phyloP scores from a whole-genome alignment of 805 yeast genomes.

The Candida adriatica region DNA sequence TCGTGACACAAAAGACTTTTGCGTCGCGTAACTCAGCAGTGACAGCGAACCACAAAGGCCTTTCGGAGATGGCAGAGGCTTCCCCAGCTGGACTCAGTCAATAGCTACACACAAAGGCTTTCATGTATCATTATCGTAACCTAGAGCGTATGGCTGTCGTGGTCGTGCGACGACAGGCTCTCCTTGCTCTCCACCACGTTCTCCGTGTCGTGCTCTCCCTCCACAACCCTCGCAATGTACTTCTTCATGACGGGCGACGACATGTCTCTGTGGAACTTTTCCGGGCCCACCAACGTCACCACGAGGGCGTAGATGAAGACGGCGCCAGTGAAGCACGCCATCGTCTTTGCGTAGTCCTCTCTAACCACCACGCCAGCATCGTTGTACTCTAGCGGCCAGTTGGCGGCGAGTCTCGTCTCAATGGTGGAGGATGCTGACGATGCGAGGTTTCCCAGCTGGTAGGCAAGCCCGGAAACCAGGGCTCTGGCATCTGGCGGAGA shows the following conservation, averaged over 20 bases:
- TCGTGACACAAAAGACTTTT: too few relatives aligned
- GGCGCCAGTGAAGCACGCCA: constrained; percentile 64
- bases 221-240: constrained; percentile 23
- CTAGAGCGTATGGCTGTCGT: too few relatives aligned
- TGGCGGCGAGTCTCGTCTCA: constrained; percentile 55
- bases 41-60: too few relatives aligned
- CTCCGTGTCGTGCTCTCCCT: constrained; percentile 11
- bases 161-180: too few relatives aligned
- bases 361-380: constrained; percentile 24
- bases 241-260: constrained; percentile 26
- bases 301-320: constrained; percentile 49
- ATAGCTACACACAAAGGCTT: too few relatives aligned
- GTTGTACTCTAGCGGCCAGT: constrained; percentile 43
- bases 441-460: constrained; percentile 69
- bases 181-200: constrained; percentile 8
- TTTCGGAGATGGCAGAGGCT: too few relatives aligned
- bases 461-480: constrained; percentile 53
- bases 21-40: too few relatives aligned
- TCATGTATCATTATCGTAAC: too few relatives aligned
- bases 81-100: too few relatives aligned
- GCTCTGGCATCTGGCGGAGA: constrained; percentile 62
- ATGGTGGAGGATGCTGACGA: constrained; percentile 68
- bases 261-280: constrained; percentile 35
- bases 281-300: constrained; percentile 51
- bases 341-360: constrained; percentile 56